These are phyloP conservation scores for Solanum hybrid DNA, from an alignment of 305 asterid species.

Conservation along the genomic window DNA sequence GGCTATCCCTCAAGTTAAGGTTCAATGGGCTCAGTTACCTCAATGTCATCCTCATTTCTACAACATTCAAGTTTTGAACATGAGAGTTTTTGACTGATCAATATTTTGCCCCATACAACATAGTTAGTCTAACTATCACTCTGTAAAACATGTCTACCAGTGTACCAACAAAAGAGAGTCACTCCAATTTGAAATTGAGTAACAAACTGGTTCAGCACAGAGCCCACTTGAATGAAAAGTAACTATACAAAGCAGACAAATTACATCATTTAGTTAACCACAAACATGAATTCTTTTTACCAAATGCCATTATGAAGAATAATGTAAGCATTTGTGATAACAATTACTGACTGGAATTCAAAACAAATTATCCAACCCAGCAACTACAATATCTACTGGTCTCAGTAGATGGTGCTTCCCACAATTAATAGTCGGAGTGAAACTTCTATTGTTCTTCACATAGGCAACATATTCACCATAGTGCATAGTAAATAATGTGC, in stretches of 20 bases:
- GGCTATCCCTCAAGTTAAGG: too few species aligned
- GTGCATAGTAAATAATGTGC: too few species aligned
- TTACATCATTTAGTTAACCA: not conserved
- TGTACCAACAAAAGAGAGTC: not conserved
- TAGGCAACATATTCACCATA: too few species aligned
- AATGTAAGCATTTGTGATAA: not conserved
- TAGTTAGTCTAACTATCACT: not conserved
- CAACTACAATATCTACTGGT: not conserved
- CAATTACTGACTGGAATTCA: constrained; percentile 11
- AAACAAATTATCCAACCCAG: too few species aligned
- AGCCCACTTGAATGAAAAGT: not conserved
- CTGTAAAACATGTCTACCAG: not conserved
- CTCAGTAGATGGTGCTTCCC: not conserved
- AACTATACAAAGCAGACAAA: not conserved
- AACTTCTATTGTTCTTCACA: too few species aligned
- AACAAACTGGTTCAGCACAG: not conserved
- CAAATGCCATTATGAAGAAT: constrained; percentile 3
- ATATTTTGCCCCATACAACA: not conserved
- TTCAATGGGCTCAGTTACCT: too few species aligned
- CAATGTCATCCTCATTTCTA: not conserved
- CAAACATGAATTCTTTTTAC: not conserved
- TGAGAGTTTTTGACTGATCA: not conserved
- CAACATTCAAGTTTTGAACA: not conserved
- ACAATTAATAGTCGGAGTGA: too few species aligned
- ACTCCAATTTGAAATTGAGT: not conserved